Conservation (phyloP, 2,329 filamentous ascomycete species). For the Cryphonectria naterciae region DNA sequence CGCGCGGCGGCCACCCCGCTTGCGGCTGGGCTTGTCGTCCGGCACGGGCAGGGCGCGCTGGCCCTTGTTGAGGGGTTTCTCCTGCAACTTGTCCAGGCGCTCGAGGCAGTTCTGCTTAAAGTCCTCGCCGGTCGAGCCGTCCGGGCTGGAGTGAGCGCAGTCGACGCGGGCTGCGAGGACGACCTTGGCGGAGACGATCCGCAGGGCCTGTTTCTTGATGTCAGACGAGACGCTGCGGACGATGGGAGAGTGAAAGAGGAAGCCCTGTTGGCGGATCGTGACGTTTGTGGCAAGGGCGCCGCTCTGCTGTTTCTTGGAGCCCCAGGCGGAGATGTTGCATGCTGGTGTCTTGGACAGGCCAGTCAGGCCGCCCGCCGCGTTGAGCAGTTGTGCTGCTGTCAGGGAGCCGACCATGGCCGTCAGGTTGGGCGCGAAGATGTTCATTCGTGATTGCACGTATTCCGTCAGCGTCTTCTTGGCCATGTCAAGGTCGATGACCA, state of each 20-base stretch:
- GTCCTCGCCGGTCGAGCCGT: constrained; percentile 82
- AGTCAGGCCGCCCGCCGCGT: constrained; percentile 85
- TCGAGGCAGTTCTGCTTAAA: constrained; percentile 82
- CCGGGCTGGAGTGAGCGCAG: constrained; percentile 76
- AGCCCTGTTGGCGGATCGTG: constrained; percentile 88
- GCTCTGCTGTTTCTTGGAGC: constrained; percentile 82
- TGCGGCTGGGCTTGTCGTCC: constrained; percentile 92
- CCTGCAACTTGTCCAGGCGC: constrained; percentile 88
- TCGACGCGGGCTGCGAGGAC: constrained; percentile 93
- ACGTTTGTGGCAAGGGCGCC: constrained; percentile 88
- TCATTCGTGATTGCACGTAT: constrained; percentile 97
- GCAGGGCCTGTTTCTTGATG: constrained; percentile 89
- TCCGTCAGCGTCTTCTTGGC: constrained; percentile 87
- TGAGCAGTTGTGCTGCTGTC: constrained; percentile 94
- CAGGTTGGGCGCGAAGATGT: constrained; percentile 90
- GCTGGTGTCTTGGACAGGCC: constrained; percentile 90
- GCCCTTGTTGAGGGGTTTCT: constrained; percentile 88
- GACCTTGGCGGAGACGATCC: constrained; percentile 91
- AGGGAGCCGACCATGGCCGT: constrained; percentile 89
- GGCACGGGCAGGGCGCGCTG: constrained; percentile 85
- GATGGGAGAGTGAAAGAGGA: constrained; percentile 88
- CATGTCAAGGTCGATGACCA: constrained; percentile 83
- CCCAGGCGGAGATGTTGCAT: constrained; percentile 89
- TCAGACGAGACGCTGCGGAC: constrained; percentile 84
- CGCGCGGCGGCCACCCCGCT: constrained; percentile 87